Evolutionary conservation across 495 filamentous ascomycete genomes (phyloP), one percentile per base, ranked within the genome.

Genomic region (Penicillium angulare): DNA sequence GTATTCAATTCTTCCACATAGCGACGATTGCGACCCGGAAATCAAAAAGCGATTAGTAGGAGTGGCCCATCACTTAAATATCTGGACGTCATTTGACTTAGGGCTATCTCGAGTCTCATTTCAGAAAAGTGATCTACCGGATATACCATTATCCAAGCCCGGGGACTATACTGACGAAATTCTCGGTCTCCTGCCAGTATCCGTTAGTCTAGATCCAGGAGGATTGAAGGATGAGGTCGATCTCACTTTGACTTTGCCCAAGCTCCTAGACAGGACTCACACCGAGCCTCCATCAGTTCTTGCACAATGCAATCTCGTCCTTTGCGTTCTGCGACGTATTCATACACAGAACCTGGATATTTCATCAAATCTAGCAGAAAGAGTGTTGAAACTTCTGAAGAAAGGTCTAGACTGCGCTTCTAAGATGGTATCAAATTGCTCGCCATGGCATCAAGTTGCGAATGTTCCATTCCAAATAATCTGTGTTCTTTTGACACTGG

Each of bases 391-490:
- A 1, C 36, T 72, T 3, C 23, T 69, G 5, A 53, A 50, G 15
- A 61, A 59, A 38, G 63, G 50, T 7, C 60, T 76, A 3, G 36
- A 27, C 3, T 66, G 64, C 10, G 73, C 71, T 8, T 63, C 59
- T 1, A 51, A 48, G 3, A 69, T 80, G 65, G 54, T 59, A 1
- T 46, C 40, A 1, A 48, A 55, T 17, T 59, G 61, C 23, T 64
- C 57, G n/a, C 76, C 77, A 0, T 83, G 79, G 79, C 77, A 78
- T 46, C 74, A 80, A 29, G 60, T 78, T 4, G 70, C 75, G 12
- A 73, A 79, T 35, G 72, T 77, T 1, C 73, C 79, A 2, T 81
- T 83, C 42, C 79, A 83, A 23, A 71, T 71, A 34, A 66, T 77
- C 26, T 77, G 76, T 46, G 55, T 78, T 3, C 67, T 80, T 12